Base-by-base conservation (phyloP, 257 asterid species). In the Solanum infundibuliforme region DNA sequence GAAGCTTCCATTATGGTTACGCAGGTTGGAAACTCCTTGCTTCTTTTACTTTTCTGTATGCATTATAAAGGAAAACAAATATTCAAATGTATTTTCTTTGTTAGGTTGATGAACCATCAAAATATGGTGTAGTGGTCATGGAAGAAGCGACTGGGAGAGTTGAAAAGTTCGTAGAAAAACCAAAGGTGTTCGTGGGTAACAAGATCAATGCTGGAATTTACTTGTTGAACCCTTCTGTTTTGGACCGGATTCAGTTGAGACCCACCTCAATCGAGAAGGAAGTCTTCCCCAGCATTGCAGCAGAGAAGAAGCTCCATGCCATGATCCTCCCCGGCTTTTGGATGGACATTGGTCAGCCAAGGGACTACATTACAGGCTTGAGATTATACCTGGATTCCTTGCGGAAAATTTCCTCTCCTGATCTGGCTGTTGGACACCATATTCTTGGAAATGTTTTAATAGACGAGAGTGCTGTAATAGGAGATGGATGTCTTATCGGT, bases 261-360 rank as follows among this genome's bases (percentile, higher is more conserved):
- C 99, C 98, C 86, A 96, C 98, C 68, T 96, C 99, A 31, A 96
- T 96, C 7, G 99, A 96, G 92, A 95, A 96, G 90, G 98, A 96
- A 90, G 94, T 93, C 35, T 96, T 96, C 92, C 98, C 99, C 4
- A 90, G 91, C 88, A 94, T 96, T 12, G 98, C 98, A 11, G 89
- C 94, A 1, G 95, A 88, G 89, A 95, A 93, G 83, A 92, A 92
- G 86, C 94, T 95, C 39, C 93, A 87, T 7, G 99, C 98, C 2
- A 96, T 95, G 99, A 96, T 96, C 75, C 89, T 96, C 35, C 95
- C 99, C 0, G 98, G 99, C 10, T 96, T 96, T 84, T 96, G 98
- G 99, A 96, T 96, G 99, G 99, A 96, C 95, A 92, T 96, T 25
- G 98, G 98, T 25, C 99, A 96, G 91, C 99, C 98, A 7, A 92